A percentile compares a stretch with the other conserved stretches of the same genome.
Conservation (phyloP, 306 rosid species). For the Cucumis melo region DNA sequence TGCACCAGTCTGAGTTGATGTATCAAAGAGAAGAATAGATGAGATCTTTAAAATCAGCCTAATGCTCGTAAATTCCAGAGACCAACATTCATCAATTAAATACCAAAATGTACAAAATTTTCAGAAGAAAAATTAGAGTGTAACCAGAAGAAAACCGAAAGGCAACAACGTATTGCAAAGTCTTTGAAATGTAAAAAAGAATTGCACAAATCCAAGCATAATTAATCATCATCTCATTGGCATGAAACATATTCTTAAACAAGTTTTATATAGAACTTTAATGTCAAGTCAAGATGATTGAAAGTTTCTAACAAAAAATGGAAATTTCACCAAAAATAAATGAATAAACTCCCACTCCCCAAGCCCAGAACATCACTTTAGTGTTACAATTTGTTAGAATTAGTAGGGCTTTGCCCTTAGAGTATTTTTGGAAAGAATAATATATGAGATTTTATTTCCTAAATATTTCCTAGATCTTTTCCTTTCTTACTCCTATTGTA, state of each 20-base stretch:
- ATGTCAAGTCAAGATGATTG: not conserved
- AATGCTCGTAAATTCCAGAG: conserved; percentile 3
- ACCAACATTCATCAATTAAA: not conserved
- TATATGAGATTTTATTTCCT: too few relatives aligned
- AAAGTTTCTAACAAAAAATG: not conserved
- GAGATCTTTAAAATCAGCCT: conserved; percentile 11
- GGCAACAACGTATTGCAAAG: not conserved
- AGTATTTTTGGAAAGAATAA: too few relatives aligned
- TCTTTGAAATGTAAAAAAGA: not conserved
- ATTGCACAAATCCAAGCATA: not conserved
- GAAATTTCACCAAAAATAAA: not conserved
- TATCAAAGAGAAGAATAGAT: conserved; percentile 9
- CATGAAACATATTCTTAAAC: not conserved
- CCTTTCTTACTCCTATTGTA: too few relatives aligned
- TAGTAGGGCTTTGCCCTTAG: too few relatives aligned
- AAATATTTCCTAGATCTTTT: too few relatives aligned
- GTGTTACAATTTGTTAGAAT: too few relatives aligned
- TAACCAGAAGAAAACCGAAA: not conserved
- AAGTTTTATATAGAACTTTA: not conserved
- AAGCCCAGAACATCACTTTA: not conserved
- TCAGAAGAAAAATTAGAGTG: not conserved
- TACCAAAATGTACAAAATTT: not conserved
- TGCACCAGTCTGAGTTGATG: conserved; percentile 54
- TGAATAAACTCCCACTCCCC: not conserved
- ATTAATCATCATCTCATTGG: not conserved